A percentile compares a stretch with the other conserved stretches of the same genome.
These are phyloP conservation scores for Candida orba DNA, from an alignment of 805 yeast genomes.

Conservation along the genomic window DNA sequence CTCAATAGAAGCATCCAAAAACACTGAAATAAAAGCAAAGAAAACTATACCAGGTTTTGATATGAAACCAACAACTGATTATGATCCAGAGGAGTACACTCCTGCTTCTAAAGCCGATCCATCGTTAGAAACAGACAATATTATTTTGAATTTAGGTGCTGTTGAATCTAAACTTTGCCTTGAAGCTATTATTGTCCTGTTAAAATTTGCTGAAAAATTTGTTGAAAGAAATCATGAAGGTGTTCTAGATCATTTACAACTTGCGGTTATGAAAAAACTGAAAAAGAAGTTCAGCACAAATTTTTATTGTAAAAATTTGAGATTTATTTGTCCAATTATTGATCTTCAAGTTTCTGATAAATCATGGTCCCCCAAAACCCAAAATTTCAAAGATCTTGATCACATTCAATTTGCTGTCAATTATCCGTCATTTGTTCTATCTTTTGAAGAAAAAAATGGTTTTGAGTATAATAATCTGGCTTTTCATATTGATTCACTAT, in stretches of 20 bases:
- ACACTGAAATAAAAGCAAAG: not conserved
- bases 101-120: conserved; percentile 27
- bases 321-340: conserved; percentile 42
- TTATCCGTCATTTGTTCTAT: conserved; percentile 19
- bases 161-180: conserved; percentile 44
- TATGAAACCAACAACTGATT: conserved; percentile 9
- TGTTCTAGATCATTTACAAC: conserved; percentile 59
- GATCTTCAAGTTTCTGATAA: conserved; percentile 19
- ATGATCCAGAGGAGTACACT: conserved; percentile 15
- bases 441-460: conserved; percentile 6
- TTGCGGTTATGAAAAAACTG: conserved; percentile 44
- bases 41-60: conserved; percentile 16
- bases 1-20: not conserved
- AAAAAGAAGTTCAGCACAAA: conserved; percentile 26
- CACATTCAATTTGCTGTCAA: conserved; percentile 8
- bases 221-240: conserved; percentile 27
- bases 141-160: conserved; percentile 48
- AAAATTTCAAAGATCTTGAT: conserved; percentile 13
- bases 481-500: conserved; percentile 12
- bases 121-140: conserved; percentile 42
- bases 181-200: conserved; percentile 30
- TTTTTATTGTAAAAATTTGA: conserved; percentile 33
- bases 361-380: conserved; percentile 3
- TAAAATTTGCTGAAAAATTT: conserved; percentile 31
- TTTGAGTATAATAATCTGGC: conserved; percentile 10